Base-by-base conservation (phyloP, 306 rosid species). In the Luffa aegyptiaca region DNA sequence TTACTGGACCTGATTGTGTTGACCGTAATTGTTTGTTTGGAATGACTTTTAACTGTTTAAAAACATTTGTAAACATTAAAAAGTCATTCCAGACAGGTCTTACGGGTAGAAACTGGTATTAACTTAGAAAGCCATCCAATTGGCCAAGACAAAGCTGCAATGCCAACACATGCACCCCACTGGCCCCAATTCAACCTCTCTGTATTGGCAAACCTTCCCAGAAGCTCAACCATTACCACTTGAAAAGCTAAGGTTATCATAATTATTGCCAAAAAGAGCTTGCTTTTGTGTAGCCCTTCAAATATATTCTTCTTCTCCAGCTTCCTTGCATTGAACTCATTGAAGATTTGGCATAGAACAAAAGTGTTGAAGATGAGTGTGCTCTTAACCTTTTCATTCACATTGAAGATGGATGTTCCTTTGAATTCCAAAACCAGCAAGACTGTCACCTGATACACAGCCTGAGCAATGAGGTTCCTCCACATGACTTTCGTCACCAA, bases 111-210 rank as follows among this genome's bases (percentile, higher is more conserved):
- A 81, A 81, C 61, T 4, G 77, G 80, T 20, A 76, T 51, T 53
- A 79, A 65, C 77, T 81, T 81, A 18, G 79, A 56, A 5, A 81
- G 10, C 84, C 84, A 81, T 59, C 81, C 84, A 41, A 81, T 81
- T 31, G 84, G 81, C 84, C 84, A 81, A 3, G 84, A 65, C 80
- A 81, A 75, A 37, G 84, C 81, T 5, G 84, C 81, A 53, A 81
- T 69, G 65, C 77, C 84, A 41, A 76, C 31, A 65, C 84, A 76
- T 64, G 69, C 70, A 14, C 81, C 84, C 84, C 84, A 81, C 18
- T 75, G 84, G 13, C 77, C 52, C 84, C 77, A 81, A 39, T 81
- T 51, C 48, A 81, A 64, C 56, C 80, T 81, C 59, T 17, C 51
- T 10, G 84, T 81, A 76, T 81, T 55, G 12, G 84, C 84, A 66